Percentiles rank a stretch among this genome's conserved stretches.
phyloP scores from a whole-genome alignment of 768 basidiomycete species.

The Amanita subjunquillea region DNA sequence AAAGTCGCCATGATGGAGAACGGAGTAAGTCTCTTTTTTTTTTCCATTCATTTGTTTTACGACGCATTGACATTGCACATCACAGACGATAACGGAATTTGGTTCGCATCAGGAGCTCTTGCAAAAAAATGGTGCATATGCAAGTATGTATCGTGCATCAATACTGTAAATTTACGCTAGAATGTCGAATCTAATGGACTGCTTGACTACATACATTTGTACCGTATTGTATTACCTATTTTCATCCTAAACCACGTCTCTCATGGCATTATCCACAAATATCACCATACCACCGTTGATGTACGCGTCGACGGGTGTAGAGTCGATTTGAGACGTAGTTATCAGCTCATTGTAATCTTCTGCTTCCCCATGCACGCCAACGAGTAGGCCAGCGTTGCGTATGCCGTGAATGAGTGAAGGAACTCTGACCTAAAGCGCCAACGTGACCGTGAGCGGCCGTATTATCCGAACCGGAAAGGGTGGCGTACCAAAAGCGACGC shows the following conservation, averaged over 20 bases:
- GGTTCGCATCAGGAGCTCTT: conserved; percentile 65
- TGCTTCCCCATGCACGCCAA: conserved; percentile 69
- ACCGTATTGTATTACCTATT: conserved; percentile 2
- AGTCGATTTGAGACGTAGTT: conserved; percentile 28
- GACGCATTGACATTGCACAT: conserved; percentile 2
- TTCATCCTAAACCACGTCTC: conserved; percentile 29
- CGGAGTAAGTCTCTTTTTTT: conserved; percentile 32
- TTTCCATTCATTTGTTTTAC: conserved; percentile 1
- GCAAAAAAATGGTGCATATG: conserved; percentile 48
- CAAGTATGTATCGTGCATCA: conserved; percentile 60
- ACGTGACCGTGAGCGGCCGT: not conserved
- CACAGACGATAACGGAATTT: conserved; percentile 65
- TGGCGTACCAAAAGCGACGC: conserved; percentile 70
- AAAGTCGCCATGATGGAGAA: conserved; percentile 83
- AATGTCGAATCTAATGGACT: conserved; percentile 1
- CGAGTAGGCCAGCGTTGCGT: conserved; percentile 78
- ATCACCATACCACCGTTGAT: conserved; percentile 54
- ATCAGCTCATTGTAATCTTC: conserved; percentile 29
- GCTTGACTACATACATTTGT: not conserved
- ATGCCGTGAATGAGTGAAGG: conserved; percentile 86
- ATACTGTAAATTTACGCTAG: conserved; percentile 25
- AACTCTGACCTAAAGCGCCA: conserved; percentile 56
- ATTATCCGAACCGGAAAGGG: conserved; percentile 2
- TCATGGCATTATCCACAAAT: conserved; percentile 53
- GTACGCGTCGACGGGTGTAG: conserved; percentile 55